Evolutionary conservation across 2,329 filamentous ascomycete species (phyloP), one percentile per base, ranked within the genome.

Genomic region (Alternaria angustiovoidea): DNA sequence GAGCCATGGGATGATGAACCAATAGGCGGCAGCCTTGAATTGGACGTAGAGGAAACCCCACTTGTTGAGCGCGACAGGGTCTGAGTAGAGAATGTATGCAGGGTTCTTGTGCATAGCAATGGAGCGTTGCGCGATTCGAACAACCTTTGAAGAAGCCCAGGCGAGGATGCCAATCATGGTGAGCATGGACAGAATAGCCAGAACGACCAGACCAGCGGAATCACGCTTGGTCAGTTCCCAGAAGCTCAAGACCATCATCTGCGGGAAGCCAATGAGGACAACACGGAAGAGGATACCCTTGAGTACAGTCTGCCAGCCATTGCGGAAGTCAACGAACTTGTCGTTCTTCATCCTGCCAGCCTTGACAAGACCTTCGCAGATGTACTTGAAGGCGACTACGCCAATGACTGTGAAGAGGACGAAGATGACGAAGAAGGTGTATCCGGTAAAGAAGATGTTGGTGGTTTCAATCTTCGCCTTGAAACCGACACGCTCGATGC

Each of bases 41-140:
- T 97, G 94, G 41, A 98, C 93, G 76, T 98, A 98, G 66, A 98
- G 87, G 84, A 97, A 97, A 22, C 94, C 94, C 94, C 94, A 97
- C 81, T 97, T 96, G 87, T 97, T 97, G 65, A 98, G 87, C 54
- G 91, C 90, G 64, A 92, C 87, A n/a, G 94, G 93, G 73, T 98
- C 94, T 2, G 94, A 97, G 82, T 96, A 98, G 63, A 98, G 88
- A 70, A 97, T 97, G 80, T 97, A 97, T 28, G 94, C 94, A 26
- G 94, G 93, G 82, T 97, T 97, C 81, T 94, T 94, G 85, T 97
- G 94, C 88, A 97, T 92, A 58, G 86, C 81, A 64, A 96, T 91
- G 32, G 94, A 97, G 70, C 92, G 91, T 75, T 92, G 92, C 34
- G 93, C 94, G 64, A 98, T 91, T 55, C 88, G 87, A 70, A 96